These are phyloP conservation scores for Penicillium waksmanii DNA, from an alignment of 495 filamentous ascomycete species.

Conservation along the genomic window DNA sequence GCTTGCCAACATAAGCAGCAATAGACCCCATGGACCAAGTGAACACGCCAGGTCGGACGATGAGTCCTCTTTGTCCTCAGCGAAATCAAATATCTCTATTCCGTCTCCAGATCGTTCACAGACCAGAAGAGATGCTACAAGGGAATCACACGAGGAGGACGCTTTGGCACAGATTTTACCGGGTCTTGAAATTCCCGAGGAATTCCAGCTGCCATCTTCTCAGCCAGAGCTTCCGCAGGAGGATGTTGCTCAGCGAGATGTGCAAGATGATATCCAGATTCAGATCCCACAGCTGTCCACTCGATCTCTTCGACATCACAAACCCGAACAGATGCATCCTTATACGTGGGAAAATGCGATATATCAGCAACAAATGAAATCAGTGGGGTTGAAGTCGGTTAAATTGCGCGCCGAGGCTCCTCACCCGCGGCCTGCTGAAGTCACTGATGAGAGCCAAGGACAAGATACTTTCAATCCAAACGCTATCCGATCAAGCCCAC, in stretches of 20 bases:
- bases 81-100: constrained; percentile 36
- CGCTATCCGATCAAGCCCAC: constrained; percentile 39
- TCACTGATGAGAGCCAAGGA: constrained; percentile 59
- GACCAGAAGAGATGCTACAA: neutral
- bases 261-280: neutral
- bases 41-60: constrained; percentile 14
- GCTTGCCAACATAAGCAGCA: constrained; percentile 1
- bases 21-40: neutral
- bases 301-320: neutral
- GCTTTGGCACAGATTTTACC: constrained; percentile 24
- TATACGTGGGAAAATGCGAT: constrained; percentile 70
- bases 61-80: constrained; percentile 51
- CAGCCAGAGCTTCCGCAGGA: constrained; percentile 27
- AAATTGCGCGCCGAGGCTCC: constrained; percentile 44
- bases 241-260: constrained; percentile 25
- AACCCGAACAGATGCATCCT: constrained; percentile 58
- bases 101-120: constrained; percentile 9
- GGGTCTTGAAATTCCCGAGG: constrained; percentile 34
- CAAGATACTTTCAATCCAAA: constrained; percentile 34
- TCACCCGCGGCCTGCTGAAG: constrained; percentile 30
- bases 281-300: constrained; percentile 30
- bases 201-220: constrained; percentile 36
- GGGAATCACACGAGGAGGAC: neutral
- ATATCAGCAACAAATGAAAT: constrained; percentile 62
- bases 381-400: constrained; percentile 65